These are phyloP conservation scores for Monsonia emarginata DNA, from an alignment of 441 rosid species.

Conservation along the genomic window DNA sequence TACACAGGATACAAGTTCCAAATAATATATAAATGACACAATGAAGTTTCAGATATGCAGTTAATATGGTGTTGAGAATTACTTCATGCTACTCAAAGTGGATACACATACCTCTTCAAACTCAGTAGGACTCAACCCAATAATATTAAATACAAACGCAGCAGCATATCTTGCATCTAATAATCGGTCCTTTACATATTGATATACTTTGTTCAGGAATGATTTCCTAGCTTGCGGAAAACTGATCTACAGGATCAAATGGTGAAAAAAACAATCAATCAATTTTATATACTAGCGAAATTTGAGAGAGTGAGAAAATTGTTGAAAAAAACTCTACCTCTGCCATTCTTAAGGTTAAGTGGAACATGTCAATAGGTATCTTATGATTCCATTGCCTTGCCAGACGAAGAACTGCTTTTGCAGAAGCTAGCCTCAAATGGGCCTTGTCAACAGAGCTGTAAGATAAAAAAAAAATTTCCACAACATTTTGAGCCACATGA, in stretches of 20 bases:
- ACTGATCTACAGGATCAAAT: slow-evolving; percentile 42
- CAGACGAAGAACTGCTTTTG: slow-evolving; percentile 86
- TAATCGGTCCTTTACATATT: slow-evolving; percentile 76
- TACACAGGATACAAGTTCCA: slow-evolving; percentile 12
- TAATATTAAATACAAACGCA: slow-evolving; percentile 54
- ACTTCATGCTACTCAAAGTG: slow-evolving; percentile 19
- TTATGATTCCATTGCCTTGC: slow-evolving; percentile 86
- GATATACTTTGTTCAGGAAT: slow-evolving; percentile 80
- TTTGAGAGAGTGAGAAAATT: background rate
- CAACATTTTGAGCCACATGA: slow-evolving; percentile 15
- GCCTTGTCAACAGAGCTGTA: slow-evolving; percentile 85
- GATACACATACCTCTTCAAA: slow-evolving; percentile 62
- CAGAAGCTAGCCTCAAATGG: slow-evolving; percentile 88
- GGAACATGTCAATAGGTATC: slow-evolving; percentile 71
- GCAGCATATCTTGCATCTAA: slow-evolving; percentile 86
- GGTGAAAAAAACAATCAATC: slow-evolving; percentile 11
- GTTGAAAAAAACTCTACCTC: slow-evolving; percentile 45
- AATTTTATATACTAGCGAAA: slow-evolving; percentile 1
- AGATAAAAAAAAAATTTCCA: slow-evolving; percentile 24
- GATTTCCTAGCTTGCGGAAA: slow-evolving; percentile 68
- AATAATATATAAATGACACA: slow-evolving; percentile 11
- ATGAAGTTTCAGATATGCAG: slow-evolving; percentile 9
- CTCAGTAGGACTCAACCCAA: slow-evolving; percentile 40
- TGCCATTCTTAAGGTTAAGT: slow-evolving; percentile 55
- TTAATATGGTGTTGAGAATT: slow-evolving; percentile 6